Conservation (phyloP, 805 yeast species). For the Kodamaea sagamina region DNA sequence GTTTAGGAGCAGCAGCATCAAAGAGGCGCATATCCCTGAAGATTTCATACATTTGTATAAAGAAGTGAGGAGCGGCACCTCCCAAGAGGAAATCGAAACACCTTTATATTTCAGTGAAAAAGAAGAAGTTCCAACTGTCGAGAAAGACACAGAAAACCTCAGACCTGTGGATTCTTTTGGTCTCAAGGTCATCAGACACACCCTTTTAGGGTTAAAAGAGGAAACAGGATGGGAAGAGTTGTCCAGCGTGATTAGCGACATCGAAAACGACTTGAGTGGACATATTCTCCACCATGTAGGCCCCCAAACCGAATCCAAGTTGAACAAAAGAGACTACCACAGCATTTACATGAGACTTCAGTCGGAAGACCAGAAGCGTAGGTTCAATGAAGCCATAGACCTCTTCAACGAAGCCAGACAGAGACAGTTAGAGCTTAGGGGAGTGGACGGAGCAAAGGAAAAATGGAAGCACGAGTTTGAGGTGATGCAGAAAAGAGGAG, state of each 20-base stretch:
- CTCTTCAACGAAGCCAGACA: constrained; percentile 76
- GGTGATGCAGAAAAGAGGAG: constrained; percentile 60
- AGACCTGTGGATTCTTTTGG: constrained; percentile 75
- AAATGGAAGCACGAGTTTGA: constrained; percentile 88
- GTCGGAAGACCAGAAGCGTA: constrained; percentile 42
- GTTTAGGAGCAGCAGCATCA: constrained; percentile 27
- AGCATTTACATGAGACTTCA: constrained; percentile 57
- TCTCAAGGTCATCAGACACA: constrained; percentile 74
- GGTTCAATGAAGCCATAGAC: constrained; percentile 69
- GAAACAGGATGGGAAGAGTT: constrained; percentile 23
- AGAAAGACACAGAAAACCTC: constrained; percentile 57
- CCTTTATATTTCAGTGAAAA: constrained; percentile 34
- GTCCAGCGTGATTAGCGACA: constrained; percentile 27
- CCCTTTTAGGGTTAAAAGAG: constrained; percentile 51
- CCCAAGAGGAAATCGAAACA: constrained; percentile 12
- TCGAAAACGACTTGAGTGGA: constrained; percentile 29
- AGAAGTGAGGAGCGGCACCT: constrained; percentile 30
- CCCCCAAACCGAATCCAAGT: constrained; percentile 23
- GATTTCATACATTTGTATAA: constrained; percentile 35
- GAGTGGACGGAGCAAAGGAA: constrained; percentile 81
- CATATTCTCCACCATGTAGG: constrained; percentile 29
- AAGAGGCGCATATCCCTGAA: constrained; percentile 33
- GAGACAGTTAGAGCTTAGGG: constrained; percentile 69
- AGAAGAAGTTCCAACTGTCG: constrained; percentile 42
- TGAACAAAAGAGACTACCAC: constrained; percentile 60